phyloP scores from a whole-genome alignment of 371 early-diverging fungal genomes.

The Mortierella sp. region DNA sequence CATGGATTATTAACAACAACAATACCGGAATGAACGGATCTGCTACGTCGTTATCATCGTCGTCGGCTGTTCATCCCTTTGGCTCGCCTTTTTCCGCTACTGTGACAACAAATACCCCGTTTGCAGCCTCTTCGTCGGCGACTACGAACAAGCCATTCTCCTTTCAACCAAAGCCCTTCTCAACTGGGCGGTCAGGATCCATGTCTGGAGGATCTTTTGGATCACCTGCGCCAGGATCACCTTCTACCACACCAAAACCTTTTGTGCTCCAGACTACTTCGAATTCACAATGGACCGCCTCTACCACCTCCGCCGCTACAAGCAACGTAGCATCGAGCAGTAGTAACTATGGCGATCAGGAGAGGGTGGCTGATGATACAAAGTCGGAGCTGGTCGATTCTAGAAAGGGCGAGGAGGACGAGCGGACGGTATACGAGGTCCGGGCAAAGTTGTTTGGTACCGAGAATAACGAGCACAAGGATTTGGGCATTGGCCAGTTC shows the following conservation, averaged over 20 bases:
- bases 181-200: constrained; percentile 6
- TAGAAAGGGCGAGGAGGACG: constrained; percentile 47
- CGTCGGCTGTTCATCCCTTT: neutral
- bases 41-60: neutral
- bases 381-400: constrained; percentile 44
- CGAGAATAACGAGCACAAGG: constrained; percentile 23
- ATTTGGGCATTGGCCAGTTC: constrained; percentile 50
- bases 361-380: constrained; percentile 44
- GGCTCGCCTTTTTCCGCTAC: neutral
- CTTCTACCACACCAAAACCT: constrained; percentile 7
- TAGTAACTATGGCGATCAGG: constrained; percentile 5
- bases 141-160: constrained; percentile 6
- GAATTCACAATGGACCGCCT: neutral
- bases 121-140: neutral
- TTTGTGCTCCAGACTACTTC: constrained; percentile 29
- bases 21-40: constrained; percentile 9
- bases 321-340: neutral
- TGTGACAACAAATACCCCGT: neutral
- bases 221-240: neutral
- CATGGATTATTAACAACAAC: constrained; percentile 23
- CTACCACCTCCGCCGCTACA: neutral
- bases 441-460: constrained; percentile 37
- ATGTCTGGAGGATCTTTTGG: neutral
- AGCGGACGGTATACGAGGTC: constrained; percentile 42
- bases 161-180: constrained; percentile 39